Conservation (phyloP, 305 asterid species). For the Fraxinus latifolia region DNA sequence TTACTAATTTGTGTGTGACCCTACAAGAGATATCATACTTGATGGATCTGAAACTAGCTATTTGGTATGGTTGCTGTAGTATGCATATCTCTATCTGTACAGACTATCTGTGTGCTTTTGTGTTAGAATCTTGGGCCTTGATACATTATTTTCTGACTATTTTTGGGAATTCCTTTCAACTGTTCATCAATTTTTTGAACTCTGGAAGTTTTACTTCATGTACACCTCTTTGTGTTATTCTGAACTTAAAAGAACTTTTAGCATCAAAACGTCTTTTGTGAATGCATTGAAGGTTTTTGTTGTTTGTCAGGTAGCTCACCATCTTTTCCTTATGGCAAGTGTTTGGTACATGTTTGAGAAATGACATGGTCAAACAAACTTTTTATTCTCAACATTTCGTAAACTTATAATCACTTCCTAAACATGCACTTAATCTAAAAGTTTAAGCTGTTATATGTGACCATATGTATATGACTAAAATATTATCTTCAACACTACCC, state of each 20-base stretch:
- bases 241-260: conserved; percentile 3
- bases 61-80: conserved; percentile 11
- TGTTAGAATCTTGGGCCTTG: not conserved
- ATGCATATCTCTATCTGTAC: conserved; percentile 1
- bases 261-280: not conserved
- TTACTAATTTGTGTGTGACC: not conserved
- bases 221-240: not conserved
- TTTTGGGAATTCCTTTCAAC: not conserved
- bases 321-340: not conserved
- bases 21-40: conserved; percentile 3
- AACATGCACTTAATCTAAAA: not conserved
- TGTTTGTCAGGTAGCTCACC: not conserved
- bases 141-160: not conserved
- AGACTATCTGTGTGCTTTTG: not conserved
- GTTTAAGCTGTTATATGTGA: not conserved
- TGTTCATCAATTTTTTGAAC: not conserved
- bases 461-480: not conserved
- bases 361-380: not conserved
- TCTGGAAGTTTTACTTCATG: not conserved
- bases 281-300: not conserved
- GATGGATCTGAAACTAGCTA: conserved; percentile 9
- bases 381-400: not conserved
- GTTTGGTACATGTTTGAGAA: not conserved
- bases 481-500: not conserved
- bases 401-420: not conserved